Conservation (phyloP, 768 basidiomycete species). For the Pisolithus tinctorius region DNA sequence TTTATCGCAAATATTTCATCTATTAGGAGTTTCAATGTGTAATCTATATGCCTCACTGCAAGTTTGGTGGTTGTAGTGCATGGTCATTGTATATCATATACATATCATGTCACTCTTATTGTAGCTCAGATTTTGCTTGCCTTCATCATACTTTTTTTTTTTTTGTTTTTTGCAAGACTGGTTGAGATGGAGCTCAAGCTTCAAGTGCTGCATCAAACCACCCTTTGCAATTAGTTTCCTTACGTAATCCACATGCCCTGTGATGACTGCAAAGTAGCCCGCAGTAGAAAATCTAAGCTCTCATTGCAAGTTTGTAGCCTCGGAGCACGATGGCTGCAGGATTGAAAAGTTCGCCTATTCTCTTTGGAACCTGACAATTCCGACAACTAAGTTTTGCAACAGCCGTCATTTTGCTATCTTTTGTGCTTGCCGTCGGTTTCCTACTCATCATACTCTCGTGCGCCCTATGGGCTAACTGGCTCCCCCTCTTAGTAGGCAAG, state of each 20-base stretch:
- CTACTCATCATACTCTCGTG: constrained; percentile 95
- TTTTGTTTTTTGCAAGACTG: no score
- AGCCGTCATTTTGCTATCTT: constrained; percentile 96
- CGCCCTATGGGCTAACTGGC: constrained; percentile 94
- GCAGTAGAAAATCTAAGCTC: no score
- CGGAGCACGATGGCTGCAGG: constrained; percentile 51
- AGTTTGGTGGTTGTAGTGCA: constrained; percentile 2
- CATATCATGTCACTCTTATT: no score
- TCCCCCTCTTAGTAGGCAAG: constrained; percentile 92
- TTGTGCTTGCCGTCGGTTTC: constrained; percentile 97
- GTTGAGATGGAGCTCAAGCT: no score
- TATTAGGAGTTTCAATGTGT: not conserved
- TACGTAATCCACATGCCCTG: no score
- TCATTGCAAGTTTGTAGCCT: not conserved
- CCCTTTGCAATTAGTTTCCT: no score
- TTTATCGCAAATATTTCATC: not conserved
- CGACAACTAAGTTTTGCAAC: constrained; percentile 3
- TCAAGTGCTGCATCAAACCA: no score
- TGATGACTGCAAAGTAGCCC: no score
- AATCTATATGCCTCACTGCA: not conserved
- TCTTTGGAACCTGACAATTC: not conserved
- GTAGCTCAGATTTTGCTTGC: no score
- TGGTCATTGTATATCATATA: no score
- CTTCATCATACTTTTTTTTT: no score
- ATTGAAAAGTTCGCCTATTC: constrained; percentile 51